Base-by-base conservation (phyloP, 176 grass and related monocot genomes). In the Canna indica region DNA sequence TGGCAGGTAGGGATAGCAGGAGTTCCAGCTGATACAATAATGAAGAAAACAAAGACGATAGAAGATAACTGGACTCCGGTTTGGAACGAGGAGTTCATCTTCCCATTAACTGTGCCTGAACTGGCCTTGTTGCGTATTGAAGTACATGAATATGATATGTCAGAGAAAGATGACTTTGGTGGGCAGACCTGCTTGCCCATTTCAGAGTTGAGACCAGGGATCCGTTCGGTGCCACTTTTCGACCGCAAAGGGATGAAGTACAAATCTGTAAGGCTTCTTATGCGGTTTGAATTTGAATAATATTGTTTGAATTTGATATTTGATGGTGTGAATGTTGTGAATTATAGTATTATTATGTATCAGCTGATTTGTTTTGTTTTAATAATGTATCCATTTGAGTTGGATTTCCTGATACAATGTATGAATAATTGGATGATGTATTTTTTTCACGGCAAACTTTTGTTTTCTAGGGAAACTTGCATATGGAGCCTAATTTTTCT, bases 101-200 rank as follows among this genome's bases (percentile, higher is more conserved):
- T 77, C 75, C 75, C 45, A 20, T 69, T 77, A 22, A 77, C 75
- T 0, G 47, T 77, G 24, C 75, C 75, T 29, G 75, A 77, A 58
- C 25, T 77, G 35, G 75, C 75, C 29, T 3, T 77, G 26, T 48
- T 77, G 39, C 64, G 75, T 11, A 66, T 77, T 4, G 75, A 77
- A 58, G 75, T 77, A 13, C 75, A 77, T 14, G 75, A 77, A 41
- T 69, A 77, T 31, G 75, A 77, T 35, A 68, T 69, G 64, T 77
- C 75, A 20, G 75, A 69, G 35, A 77, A 77, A 64, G 75, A 77
- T 24, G 75, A 77, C 64, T 77, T 77, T 59, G 75, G 31, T n/a
- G 75, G 75, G 4, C 75, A 77, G 48, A 60, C 64, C 25, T 77
- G 75, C 75, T 69, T 77, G 36, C 65, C 75, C 1, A 36, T 77